These are phyloP conservation scores for Brassica rapa DNA, from an alignment of 345 rosid genomes.

Conservation along the genomic window DNA sequence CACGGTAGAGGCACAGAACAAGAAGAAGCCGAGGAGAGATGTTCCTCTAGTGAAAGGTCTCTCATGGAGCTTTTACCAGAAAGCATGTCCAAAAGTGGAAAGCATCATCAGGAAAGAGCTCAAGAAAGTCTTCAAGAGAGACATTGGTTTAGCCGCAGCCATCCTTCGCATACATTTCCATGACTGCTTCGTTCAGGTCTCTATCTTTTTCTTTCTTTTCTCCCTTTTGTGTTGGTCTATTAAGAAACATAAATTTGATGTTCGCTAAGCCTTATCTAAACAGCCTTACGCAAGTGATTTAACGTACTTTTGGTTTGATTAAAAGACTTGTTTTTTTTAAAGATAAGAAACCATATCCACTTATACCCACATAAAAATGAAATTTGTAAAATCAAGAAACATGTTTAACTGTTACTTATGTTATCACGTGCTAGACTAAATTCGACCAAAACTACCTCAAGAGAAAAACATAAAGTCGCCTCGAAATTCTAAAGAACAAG, in stretches of 20 bases:
- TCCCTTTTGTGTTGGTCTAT: neutral
- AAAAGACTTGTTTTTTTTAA: neutral
- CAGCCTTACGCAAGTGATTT: neutral
- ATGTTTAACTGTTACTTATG: neutral
- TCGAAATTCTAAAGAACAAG: constrained; percentile 8
- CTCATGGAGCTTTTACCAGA: constrained; percentile 67
- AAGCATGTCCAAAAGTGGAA: constrained; percentile 66
- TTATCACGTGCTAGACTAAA: constrained; percentile 11
- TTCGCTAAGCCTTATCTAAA: neutral
- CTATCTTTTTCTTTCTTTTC: neutral
- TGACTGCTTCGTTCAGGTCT: constrained; percentile 91
- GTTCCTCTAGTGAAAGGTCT: constrained; percentile 56
- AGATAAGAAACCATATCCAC: constrained; percentile 12
- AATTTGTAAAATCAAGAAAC: neutral
- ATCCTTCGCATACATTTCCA: constrained; percentile 89
- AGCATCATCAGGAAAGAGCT: constrained; percentile 58
- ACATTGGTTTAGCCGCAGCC: constrained; percentile 90
- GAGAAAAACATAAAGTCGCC: constrained; percentile 10
- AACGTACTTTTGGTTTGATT: neutral
- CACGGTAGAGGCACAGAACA: constrained; percentile 25
- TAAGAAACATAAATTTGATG: neutral
- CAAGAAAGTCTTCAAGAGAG: constrained; percentile 60
- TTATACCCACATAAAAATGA: neutral
- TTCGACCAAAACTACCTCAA: constrained; percentile 18
- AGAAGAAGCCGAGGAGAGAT: constrained; percentile 26